phyloP scores from a whole-genome alignment of 2,329 filamentous ascomycete genomes.

The Fusarium lyarnte region DNA sequence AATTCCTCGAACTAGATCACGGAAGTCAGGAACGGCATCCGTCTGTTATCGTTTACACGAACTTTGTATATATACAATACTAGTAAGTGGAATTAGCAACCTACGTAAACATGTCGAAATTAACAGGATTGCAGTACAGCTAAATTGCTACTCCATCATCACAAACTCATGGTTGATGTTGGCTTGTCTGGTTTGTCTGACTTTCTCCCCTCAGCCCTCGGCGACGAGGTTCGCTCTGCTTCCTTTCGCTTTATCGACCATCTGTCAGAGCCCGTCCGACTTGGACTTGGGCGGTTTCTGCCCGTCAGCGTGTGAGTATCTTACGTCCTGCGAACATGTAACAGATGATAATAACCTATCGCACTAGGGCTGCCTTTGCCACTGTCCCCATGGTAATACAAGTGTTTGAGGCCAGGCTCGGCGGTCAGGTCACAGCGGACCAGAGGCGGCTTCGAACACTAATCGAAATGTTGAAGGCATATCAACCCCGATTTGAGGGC shows the following conservation, averaged over 20 bases:
- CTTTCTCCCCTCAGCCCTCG: neutral
- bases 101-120: accelerated
- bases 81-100: neutral
- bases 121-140: neutral
- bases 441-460: neutral
- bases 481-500: neutral
- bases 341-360: neutral
- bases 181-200: neutral
- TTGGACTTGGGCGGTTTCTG: neutral
- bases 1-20: neutral
- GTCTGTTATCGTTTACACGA: neutral
- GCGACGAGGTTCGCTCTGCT: neutral
- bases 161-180: neutral
- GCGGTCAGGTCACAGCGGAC: neutral
- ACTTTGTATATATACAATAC: neutral
- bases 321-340: accelerated
- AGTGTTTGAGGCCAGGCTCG: neutral
- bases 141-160: neutral
- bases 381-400: neutral
- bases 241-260: neutral
- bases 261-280: neutral
- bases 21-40: neutral
- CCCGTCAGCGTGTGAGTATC: neutral
- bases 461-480: neutral
- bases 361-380: neutral